Evolutionary conservation across 768 basidiomycete genomes (phyloP).

Genomic region (Suillus discolor): DNA sequence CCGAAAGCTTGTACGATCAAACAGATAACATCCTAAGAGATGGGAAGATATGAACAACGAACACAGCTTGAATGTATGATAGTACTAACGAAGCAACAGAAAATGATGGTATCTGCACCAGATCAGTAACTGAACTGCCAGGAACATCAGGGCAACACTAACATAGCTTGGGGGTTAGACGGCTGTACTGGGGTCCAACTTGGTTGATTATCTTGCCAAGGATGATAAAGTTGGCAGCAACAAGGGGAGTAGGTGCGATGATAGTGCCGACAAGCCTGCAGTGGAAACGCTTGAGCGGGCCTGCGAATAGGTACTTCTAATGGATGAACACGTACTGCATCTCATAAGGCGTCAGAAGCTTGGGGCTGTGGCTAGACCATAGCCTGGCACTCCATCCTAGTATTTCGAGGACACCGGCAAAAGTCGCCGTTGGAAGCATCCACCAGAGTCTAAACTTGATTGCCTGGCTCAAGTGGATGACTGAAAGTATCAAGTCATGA

Average conservation of each 20-base stretch:
- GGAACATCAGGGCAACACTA: constrained; percentile 2
- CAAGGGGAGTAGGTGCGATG: constrained; percentile 56
- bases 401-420: constrained; percentile 52
- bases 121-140: background rate
- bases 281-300: background rate
- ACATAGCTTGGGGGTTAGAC: constrained; percentile 40
- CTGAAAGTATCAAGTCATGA: constrained; percentile 28
- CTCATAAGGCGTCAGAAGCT: constrained; percentile 35
- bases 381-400: constrained; percentile 58
- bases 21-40: constrained; percentile 36
- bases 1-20: constrained; percentile 44
- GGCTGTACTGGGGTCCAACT: constrained; percentile 52
- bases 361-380: constrained; percentile 44
- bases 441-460: constrained; percentile 50
- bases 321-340: constrained; percentile 40
- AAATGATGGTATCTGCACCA: constrained; percentile 15
- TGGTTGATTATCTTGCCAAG: constrained; percentile 46
- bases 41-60: background rate
- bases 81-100: constrained; percentile 17
- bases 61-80: background rate
- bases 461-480: constrained; percentile 49
- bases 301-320: too few relatives aligned
- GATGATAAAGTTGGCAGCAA: constrained; percentile 59
- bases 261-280: constrained; percentile 43
- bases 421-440: constrained; percentile 49